phyloP scores from a whole-genome alignment of 176 grass and related monocot species.

The Themeda triandra region DNA sequence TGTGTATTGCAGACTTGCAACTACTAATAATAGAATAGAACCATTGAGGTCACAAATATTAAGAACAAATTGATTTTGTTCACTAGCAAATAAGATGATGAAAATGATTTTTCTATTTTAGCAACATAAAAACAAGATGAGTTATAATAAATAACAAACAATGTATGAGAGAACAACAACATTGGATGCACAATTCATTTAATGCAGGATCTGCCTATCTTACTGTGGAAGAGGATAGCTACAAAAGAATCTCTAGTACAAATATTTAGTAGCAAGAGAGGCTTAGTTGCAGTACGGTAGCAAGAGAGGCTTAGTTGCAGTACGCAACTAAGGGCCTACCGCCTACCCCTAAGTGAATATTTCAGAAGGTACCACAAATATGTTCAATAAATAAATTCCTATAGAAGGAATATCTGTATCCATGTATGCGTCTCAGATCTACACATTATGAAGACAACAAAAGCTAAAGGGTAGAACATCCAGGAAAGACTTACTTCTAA shows the following conservation, averaged over 20 bases:
- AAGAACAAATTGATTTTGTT: not conserved
- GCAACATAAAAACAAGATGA: not conserved
- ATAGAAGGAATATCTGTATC: not conserved
- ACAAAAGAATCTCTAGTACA: not conserved
- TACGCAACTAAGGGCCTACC: not conserved
- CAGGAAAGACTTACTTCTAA: slow-evolving; percentile 67
- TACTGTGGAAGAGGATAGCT: not conserved
- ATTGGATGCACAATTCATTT: not conserved
- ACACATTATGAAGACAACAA: not conserved
- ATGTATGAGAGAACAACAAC: not conserved
- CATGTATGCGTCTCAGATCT: not conserved
- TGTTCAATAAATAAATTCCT: not conserved
- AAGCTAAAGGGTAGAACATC: not conserved
- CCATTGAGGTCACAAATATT: not conserved
- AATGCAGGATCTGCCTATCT: not conserved
- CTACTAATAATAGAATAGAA: not conserved
- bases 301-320: no score
- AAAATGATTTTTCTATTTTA: not conserved
- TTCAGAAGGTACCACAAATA: slow-evolving; percentile 3
- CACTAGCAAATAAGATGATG: not conserved
- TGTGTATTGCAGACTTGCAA: not conserved
- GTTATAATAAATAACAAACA: not conserved
- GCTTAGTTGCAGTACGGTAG: not conserved
- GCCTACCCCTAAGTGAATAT: not conserved
- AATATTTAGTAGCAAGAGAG: not conserved